A percentile compares a stretch with the other conserved stretches of the same genome.
These are phyloP conservation scores for Aspergillus uvarum DNA, from an alignment of 2,329 filamentous ascomycete genomes.

Conservation along the genomic window DNA sequence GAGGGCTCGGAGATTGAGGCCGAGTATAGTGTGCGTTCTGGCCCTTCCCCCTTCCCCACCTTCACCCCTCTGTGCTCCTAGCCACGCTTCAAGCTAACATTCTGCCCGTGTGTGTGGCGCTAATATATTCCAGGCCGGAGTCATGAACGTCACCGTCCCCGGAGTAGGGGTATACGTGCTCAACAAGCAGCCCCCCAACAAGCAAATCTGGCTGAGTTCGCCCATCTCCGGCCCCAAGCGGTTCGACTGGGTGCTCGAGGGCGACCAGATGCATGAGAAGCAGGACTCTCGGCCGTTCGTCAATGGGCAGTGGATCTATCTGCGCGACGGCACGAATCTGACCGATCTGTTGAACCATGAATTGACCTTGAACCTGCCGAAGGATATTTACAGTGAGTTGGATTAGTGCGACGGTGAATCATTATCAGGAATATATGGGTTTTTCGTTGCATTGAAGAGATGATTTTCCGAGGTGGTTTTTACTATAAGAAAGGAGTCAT, in stretches of 20 bases:
- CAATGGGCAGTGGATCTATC: conserved; percentile 79
- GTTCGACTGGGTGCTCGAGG: conserved; percentile 78
- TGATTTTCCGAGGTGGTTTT: neutral
- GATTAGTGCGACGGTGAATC: conserved; percentile 10
- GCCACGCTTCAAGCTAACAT: neutral
- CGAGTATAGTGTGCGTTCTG: conserved; percentile 73
- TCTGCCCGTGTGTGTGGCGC: neutral
- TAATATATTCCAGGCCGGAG: conserved; percentile 65
- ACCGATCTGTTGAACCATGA: conserved; percentile 72
- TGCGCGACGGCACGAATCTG: conserved; percentile 76
- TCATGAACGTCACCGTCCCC: conserved; percentile 72
- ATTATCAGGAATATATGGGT: too few relatives aligned
- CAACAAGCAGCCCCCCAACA: conserved; percentile 98
- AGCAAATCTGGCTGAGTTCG: conserved; percentile 94
- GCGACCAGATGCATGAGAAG: conserved; percentile 74
- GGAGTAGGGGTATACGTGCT: conserved; percentile 80
- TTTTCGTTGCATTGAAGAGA: neutral
- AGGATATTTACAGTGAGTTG: conserved; percentile 36
- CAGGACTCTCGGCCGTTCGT: conserved; percentile 60
- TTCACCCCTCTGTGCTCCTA: neutral
- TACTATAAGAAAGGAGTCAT: neutral
- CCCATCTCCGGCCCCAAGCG: conserved; percentile 89
- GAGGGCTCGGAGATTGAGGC: conserved; percentile 73
- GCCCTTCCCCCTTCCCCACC: neutral
- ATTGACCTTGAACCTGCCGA: conserved; percentile 64